Evolutionary conservation across 2,329 filamentous ascomycete species (phyloP).

Genomic region (Didymella pinodella): DNA sequence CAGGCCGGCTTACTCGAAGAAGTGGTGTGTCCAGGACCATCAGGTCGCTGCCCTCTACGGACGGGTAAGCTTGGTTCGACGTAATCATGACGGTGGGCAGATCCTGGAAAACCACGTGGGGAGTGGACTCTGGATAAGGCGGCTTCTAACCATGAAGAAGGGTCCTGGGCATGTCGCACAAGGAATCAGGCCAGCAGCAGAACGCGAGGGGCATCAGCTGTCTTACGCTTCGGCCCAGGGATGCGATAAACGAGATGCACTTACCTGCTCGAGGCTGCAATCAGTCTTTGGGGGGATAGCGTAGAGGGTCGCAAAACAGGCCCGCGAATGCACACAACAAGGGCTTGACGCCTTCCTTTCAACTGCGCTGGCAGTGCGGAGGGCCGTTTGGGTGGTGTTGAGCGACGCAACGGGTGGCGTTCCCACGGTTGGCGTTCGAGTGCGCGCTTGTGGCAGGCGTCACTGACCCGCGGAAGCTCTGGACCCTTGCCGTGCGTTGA

Average conservation of each 20-base stretch:
- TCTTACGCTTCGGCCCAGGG: conserved; percentile 7
- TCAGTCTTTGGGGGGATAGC: conserved; percentile 27
- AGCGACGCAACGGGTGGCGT: conserved; percentile 29
- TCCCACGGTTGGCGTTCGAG: conserved; percentile 10
- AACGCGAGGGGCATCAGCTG: conserved; percentile 17
- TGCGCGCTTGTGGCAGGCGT: conserved; percentile 6
- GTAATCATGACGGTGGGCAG: neutral
- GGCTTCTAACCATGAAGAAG: conserved; percentile 2
- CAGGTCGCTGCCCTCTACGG: conserved; percentile 16
- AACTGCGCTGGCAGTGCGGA: conserved; percentile 17
- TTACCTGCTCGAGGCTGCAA: conserved; percentile 28
- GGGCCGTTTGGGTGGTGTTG: conserved; percentile 26
- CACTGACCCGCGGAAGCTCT: conserved; percentile 2
- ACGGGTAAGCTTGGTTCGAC: conserved; percentile 18
- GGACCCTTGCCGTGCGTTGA: conserved; percentile 6
- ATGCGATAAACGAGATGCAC: conserved; percentile 24
- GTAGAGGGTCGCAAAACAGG: conserved; percentile 23
- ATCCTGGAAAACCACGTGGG: conserved; percentile 7
- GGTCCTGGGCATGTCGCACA: conserved; percentile 4
- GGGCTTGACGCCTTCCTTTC: conserved; percentile 14
- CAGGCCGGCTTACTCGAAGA: conserved; percentile 77
- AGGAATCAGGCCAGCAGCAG: conserved; percentile 6
- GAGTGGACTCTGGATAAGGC: neutral
- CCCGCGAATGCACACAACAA: conserved; percentile 23
- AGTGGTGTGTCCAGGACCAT: conserved; percentile 65